A percentile compares a stretch with the other conserved stretches of the same genome.
These are phyloP conservation scores for Torrubiellomyces zombiae DNA, from an alignment of 2,329 filamentous ascomycete species.

Conservation along the genomic window DNA sequence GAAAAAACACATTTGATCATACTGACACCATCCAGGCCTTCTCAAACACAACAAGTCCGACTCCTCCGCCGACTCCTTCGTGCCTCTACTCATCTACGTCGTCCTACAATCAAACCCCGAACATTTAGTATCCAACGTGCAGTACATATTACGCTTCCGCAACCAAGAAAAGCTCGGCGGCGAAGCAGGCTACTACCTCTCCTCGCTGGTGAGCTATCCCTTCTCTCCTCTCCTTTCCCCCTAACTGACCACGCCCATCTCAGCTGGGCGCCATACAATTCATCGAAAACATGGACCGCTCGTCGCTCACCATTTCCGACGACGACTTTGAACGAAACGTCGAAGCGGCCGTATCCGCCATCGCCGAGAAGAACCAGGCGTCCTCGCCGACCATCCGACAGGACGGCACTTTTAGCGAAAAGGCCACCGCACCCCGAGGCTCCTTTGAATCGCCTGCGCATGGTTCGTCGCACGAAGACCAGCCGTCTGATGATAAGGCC, in stretches of 20 bases:
- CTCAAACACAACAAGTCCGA: conserved; percentile 85
- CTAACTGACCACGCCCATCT: conserved; percentile 1
- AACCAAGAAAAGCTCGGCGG: conserved; percentile 95
- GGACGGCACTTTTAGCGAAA: conserved; percentile 27
- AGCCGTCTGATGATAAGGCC: conserved; percentile 49
- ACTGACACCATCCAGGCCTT: conserved; percentile 36
- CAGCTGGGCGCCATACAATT: conserved; percentile 90
- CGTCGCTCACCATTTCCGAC: conserved; percentile 80
- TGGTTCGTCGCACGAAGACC: conserved; percentile 31
- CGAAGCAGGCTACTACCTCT: conserved; percentile 97
- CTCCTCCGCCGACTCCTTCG: conserved; percentile 90
- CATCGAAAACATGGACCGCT: conserved; percentile 89
- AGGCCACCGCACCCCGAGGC: conserved; percentile 14
- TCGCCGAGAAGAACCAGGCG: conserved; percentile 70
- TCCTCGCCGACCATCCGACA: conserved; percentile 27
- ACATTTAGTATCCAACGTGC: conserved; percentile 90
- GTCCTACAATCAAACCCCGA: conserved; percentile 90
- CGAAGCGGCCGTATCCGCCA: conserved; percentile 88
- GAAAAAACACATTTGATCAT: background rate
- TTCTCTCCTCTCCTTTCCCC: background rate
- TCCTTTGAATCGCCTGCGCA: conserved; percentile 18
- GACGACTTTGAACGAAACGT: conserved; percentile 93
- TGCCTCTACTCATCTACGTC: conserved; percentile 88
- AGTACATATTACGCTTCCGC: conserved; percentile 92
- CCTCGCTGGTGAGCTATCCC: conserved; percentile 51